Conservation (phyloP, 2,329 filamentous ascomycete species). For the Aspergillus uvarum region DNA sequence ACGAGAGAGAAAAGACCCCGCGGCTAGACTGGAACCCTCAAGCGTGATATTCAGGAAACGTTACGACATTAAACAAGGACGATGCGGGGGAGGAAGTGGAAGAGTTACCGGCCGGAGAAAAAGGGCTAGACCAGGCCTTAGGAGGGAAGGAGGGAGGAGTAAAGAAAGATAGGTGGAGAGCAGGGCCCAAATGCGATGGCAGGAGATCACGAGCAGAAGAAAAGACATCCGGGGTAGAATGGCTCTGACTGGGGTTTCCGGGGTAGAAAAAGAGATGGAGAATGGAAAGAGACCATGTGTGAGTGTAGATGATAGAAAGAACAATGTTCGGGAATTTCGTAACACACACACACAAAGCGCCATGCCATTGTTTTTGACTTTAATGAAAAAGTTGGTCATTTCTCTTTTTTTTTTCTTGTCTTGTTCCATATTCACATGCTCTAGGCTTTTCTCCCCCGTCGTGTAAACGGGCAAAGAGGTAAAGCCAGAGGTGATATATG, state of each 20-base stretch:
- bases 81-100: background rate
- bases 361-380: slow-evolving; percentile 29
- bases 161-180: background rate
- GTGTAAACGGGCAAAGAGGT: slow-evolving; percentile 8
- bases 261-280: background rate
- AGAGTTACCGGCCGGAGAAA: background rate
- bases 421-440: slow-evolving; percentile 8
- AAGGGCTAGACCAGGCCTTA: background rate
- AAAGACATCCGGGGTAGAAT: slow-evolving; percentile 1
- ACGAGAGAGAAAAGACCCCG: background rate
- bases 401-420: slow-evolving; percentile 16
- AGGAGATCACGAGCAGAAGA: background rate
- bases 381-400: slow-evolving; percentile 20
- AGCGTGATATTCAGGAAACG: slow-evolving; percentile 6
- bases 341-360: slow-evolving; percentile 29
- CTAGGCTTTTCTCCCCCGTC: background rate
- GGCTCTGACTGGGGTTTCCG: background rate
- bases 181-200: too few species aligned
- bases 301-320: background rate
- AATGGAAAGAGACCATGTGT: background rate
- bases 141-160: background rate
- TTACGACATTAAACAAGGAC: slow-evolving; percentile 7
- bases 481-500: slow-evolving; percentile 12
- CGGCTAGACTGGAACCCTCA: background rate
- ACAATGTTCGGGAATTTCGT: slow-evolving; percentile 15